These are phyloP conservation scores for Hypoxylon rickii DNA, from an alignment of 495 filamentous ascomycete genomes.

Conservation along the genomic window DNA sequence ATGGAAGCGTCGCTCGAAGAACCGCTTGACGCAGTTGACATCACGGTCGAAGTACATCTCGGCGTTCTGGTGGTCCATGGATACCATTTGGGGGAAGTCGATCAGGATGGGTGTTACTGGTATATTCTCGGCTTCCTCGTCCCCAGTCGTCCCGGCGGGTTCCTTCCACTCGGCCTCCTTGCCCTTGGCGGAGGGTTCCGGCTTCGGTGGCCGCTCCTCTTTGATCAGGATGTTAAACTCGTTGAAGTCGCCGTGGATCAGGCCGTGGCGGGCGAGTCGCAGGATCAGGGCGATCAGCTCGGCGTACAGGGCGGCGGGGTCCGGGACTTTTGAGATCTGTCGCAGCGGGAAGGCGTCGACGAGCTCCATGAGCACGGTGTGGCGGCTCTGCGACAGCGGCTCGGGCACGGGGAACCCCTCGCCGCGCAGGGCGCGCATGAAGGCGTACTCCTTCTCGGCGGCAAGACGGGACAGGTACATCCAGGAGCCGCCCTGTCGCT, in stretches of 20 bases:
- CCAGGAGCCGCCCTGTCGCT: conserved; percentile 77
- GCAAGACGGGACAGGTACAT: conserved; percentile 96
- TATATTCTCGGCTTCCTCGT: conserved; percentile 34
- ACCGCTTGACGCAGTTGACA: conserved; percentile 89
- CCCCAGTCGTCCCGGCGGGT: background rate
- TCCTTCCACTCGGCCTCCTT: conserved; percentile 41
- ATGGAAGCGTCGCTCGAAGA: conserved; percentile 86
- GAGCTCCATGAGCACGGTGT: conserved; percentile 93
- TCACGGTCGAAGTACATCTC: conserved; percentile 96
- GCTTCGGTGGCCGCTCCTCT: conserved; percentile 58
- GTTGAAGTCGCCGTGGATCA: conserved; percentile 99
- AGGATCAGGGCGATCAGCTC: conserved; percentile 88
- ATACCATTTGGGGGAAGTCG: conserved; percentile 98
- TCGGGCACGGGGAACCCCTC: conserved; percentile 89
- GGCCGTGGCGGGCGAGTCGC: conserved; percentile 77
- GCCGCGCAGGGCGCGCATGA: conserved; percentile 82
- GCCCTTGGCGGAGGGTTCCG: conserved; percentile 18
- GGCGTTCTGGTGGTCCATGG: conserved; percentile 90
- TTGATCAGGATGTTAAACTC: conserved; percentile 98
- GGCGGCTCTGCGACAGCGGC: conserved; percentile 82
- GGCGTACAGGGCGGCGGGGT: conserved; percentile 80
- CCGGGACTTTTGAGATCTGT: conserved; percentile 76
- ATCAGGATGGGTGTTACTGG: conserved; percentile 76
- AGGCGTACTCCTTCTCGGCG: conserved; percentile 87
- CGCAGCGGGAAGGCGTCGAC: conserved; percentile 88